Base-by-base conservation (phyloP, 2,329 filamentous ascomycete species). In the Ceratocystis albifundus region DNA sequence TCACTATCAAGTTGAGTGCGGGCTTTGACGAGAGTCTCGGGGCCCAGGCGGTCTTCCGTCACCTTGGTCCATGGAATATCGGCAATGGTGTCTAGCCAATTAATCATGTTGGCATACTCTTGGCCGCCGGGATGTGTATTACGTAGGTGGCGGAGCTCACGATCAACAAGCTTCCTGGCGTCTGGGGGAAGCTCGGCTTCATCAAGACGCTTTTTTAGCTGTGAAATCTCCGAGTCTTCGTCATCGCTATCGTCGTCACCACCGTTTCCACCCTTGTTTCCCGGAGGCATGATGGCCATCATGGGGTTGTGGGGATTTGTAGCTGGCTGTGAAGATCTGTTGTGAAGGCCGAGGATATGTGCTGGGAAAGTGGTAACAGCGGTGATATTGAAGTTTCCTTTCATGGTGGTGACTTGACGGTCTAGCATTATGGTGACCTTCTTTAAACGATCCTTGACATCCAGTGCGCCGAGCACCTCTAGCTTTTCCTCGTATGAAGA, bases 111-210 rank as follows among this genome's bases (percentile, higher is more conserved):
- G 69, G 94, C 90, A 73, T 96, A 96, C 73, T 99, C 94, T 46
- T 95, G 93, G 73, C 97, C 94, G 63, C 90, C 90, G 0, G 94
- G 92, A 72, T 90, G 92, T 90, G 97, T 97, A 78, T 96, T 96
- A 72, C 89, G 89, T 69, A 99, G 77, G 25, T 94, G 82, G 72
- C 90, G 89, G 61, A 99, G 75, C 75, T 99, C 94, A 65, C 92
- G 84, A 67, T 96, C 88, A 1, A 91, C 93, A n/a, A 95, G 85
- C 77, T 94, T 96, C 69, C 87, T 83, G 5, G 91, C 92, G 70
- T 99, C 94, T 0, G 88, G 82, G 0, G 88, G 88, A 53, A 99
- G 80, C 69, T 88, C 84, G 0, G 93, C 92, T 59, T 86, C 87
- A 62, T 94, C 85, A 7, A 99, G 79, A 73, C 88, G 90, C 78